phyloP scores from a whole-genome alignment of 257 asterid genomes.

The Nicotiana undulata region DNA sequence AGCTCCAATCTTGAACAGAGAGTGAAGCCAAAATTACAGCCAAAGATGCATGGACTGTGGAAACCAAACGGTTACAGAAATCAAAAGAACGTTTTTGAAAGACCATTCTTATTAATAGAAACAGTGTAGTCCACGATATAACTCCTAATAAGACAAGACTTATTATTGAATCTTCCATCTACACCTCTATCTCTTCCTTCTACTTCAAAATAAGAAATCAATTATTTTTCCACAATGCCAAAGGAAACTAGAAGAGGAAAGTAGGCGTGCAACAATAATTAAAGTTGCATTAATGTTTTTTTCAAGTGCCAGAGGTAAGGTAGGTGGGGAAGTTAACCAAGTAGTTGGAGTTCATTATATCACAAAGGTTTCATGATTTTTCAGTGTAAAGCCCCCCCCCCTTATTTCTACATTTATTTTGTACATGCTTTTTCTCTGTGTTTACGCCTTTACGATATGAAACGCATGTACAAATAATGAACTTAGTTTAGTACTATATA shows the following conservation, averaged over 20 bases:
- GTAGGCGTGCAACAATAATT: background rate
- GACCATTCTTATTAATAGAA: constrained; percentile 19
- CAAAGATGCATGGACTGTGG: constrained; percentile 39
- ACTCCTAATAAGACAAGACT: constrained; percentile 24
- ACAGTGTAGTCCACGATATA: constrained; percentile 42
- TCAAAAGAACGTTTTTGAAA: constrained; percentile 41
- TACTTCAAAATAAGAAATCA: background rate
- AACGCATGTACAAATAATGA: background rate
- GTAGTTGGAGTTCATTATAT: constrained; percentile 7
- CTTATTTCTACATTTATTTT: background rate
- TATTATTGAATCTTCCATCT: constrained; percentile 41
- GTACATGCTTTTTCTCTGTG: background rate
- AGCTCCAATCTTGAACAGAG: constrained; percentile 51
- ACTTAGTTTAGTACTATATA: too few relatives aligned
- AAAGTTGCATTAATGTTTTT: background rate
- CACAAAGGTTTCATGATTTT: background rate
- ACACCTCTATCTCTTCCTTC: background rate
- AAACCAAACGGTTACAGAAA: constrained; percentile 59
- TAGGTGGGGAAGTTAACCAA: background rate
- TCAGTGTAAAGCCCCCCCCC: background rate
- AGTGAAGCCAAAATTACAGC: constrained; percentile 44
- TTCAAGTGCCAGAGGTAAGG: background rate
- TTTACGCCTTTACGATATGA: background rate
- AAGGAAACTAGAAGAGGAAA: background rate
- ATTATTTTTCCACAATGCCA: background rate